phyloP scores from a whole-genome alignment of 2,329 filamentous ascomycete species.

The Coleophoma cylindrospora region DNA sequence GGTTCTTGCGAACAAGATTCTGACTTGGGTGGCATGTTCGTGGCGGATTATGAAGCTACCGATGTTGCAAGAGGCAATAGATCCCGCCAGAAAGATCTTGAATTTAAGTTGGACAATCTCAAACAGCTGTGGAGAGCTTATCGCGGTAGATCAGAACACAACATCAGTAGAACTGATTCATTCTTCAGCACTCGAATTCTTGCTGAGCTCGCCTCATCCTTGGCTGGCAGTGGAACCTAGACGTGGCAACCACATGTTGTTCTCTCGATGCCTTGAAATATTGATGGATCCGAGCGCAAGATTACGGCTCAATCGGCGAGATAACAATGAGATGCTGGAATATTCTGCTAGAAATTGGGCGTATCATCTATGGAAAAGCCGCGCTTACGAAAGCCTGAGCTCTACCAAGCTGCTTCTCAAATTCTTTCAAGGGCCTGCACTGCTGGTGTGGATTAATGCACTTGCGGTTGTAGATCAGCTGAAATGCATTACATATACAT shows the following conservation, averaged over 20 bases:
- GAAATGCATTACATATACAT: slow-evolving; percentile 20
- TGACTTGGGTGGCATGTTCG: slow-evolving; percentile 23
- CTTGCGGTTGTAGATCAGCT: slow-evolving; percentile 20
- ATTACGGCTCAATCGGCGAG: neutral
- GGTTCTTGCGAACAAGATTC: slow-evolving; percentile 16
- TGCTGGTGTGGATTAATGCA: slow-evolving; percentile 29
- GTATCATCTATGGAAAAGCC: slow-evolving; percentile 15
- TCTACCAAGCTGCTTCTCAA: slow-evolving; percentile 13
- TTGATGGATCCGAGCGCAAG: slow-evolving; percentile 3
- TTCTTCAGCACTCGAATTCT: slow-evolving; percentile 22
- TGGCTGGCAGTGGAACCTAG: slow-evolving; percentile 4
- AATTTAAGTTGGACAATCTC: slow-evolving; percentile 17
- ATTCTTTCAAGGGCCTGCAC: slow-evolving; percentile 18
- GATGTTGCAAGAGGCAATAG: slow-evolving; percentile 19
- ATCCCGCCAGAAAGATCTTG: slow-evolving; percentile 13
- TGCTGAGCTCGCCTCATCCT: slow-evolving; percentile 5
- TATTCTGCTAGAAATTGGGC: slow-evolving; percentile 20
- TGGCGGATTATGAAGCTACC: slow-evolving; percentile 14
- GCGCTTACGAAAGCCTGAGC: neutral
- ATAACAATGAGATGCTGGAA: slow-evolving; percentile 9
- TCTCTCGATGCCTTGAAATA: slow-evolving; percentile 4
- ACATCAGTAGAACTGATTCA: slow-evolving; percentile 16
- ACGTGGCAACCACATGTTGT: slow-evolving; percentile 9
- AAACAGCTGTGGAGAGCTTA: slow-evolving; percentile 23
- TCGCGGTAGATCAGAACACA: slow-evolving; percentile 16